Conservation (phyloP, 2,329 filamentous ascomycete genomes). For the Exophiala sideris region DNA sequence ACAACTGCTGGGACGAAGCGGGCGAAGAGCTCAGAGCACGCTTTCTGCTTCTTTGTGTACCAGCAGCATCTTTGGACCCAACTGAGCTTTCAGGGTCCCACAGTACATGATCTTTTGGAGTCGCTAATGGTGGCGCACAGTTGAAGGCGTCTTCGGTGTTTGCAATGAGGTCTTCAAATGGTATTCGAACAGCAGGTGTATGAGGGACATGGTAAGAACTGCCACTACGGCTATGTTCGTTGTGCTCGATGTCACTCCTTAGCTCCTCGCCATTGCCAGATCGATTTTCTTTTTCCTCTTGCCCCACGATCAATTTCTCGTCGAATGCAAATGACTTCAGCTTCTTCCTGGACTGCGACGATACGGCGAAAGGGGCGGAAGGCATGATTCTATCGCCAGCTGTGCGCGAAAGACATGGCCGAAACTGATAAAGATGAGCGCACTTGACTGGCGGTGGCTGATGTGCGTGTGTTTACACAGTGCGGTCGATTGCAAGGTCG, state of each 20-base stretch:
- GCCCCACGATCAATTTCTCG: constrained; percentile 3
- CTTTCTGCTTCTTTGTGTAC: constrained; percentile 54
- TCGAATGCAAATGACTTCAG: constrained; percentile 18
- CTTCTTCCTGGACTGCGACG: constrained; percentile 24
- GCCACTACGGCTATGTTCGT: not conserved
- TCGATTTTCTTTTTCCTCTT: constrained; percentile 22
- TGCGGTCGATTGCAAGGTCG: no score
- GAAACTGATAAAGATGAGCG: not conserved
- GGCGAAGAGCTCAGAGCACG: constrained; percentile 73
- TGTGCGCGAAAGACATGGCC: constrained; percentile 5
- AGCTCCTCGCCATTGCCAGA: not conserved
- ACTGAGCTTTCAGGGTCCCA: constrained; percentile 50
- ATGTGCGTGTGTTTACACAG: no score
- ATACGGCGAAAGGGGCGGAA: constrained; percentile 12
- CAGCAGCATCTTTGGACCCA: constrained; percentile 46
- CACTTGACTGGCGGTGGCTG: not conserved
- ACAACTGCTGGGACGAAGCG: constrained; percentile 56
- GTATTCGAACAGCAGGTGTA: constrained; percentile 57
- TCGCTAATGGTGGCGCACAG: constrained; percentile 47
- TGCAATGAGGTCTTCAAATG: constrained; percentile 59
- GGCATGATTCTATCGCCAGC: constrained; percentile 13
- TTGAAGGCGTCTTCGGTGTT: constrained; percentile 57
- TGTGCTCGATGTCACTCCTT: not conserved
- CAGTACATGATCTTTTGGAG: constrained; percentile 59
- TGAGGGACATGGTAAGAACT: constrained; percentile 43